Conservation (phyloP, 768 basidiomycete genomes). For the Lactarius hatsudake region DNA sequence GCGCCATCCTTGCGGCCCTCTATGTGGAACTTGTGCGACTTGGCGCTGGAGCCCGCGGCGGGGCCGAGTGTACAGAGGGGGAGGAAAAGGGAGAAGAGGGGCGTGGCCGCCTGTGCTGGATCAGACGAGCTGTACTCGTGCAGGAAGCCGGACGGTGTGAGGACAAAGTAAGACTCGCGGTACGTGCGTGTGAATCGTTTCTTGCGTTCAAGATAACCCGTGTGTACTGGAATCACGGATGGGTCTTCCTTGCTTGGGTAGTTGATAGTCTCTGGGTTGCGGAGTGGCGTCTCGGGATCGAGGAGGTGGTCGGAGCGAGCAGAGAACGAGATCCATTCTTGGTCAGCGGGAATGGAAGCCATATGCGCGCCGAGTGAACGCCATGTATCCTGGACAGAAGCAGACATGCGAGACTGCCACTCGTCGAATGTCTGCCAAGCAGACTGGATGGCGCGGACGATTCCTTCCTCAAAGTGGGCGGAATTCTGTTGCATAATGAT, state of each 20-base stretch:
- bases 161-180: slow-evolving; percentile 83
- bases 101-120: slow-evolving; percentile 53
- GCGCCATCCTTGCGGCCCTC: slow-evolving; percentile 85
- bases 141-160: slow-evolving; percentile 94
- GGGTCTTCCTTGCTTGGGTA: slow-evolving; percentile 94
- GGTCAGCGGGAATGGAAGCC: slow-evolving; percentile 75
- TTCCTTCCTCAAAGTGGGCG: slow-evolving; percentile 95
- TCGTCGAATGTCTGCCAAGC: slow-evolving; percentile 98
- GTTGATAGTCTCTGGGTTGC: slow-evolving; percentile 69
- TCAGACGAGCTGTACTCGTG: slow-evolving; percentile 88
- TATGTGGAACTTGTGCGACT: slow-evolving; percentile 95
- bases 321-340: slow-evolving; percentile 95
- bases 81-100: slow-evolving; percentile 85
- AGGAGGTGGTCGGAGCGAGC: slow-evolving; percentile 92
- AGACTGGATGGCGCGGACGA: slow-evolving; percentile 91
- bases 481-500: slow-evolving; percentile 98
- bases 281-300: slow-evolving; percentile 93
- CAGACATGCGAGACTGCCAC: slow-evolving; percentile 80
- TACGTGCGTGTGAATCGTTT: slow-evolving; percentile 89
- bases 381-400: slow-evolving; percentile 73
- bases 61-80: slow-evolving; percentile 96
- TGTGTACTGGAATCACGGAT: slow-evolving; percentile 79
- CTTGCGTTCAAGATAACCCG: slow-evolving; percentile 90
- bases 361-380: slow-evolving; percentile 67
- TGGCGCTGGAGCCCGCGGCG: slow-evolving; percentile 62